Evolutionary conservation across 305 asterid genomes (phyloP).

Genomic region (Fraxinus angustifolia): DNA sequence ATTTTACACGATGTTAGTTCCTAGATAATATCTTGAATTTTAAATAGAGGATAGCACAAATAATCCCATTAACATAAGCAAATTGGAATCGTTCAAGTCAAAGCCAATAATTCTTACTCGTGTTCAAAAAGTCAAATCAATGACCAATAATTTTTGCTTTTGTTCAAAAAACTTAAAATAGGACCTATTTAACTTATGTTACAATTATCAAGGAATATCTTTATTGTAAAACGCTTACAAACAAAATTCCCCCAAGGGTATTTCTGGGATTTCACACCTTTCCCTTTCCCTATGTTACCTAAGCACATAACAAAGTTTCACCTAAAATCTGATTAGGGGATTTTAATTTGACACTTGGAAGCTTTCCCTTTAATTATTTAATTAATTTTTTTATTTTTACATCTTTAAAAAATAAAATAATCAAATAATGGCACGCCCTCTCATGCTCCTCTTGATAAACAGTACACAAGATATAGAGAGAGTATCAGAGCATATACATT

Average conservation of each 20-base stretch:
- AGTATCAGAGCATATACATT: constrained; percentile 19
- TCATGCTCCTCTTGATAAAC: constrained; percentile 22
- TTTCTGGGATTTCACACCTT: not conserved
- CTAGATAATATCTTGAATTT: not conserved
- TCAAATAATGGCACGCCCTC: constrained; percentile 21
- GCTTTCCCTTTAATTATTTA: constrained; percentile 34
- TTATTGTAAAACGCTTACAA: not conserved
- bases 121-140: no score
- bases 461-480: constrained; percentile 9
- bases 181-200: not conserved
- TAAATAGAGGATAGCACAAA: not conserved
- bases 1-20: not conserved
- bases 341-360: constrained; percentile 45
- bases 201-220: not conserved
- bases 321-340: constrained; percentile 48
- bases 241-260: constrained; percentile 18
- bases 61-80: not conserved
- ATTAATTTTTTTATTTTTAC: not conserved
- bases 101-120: not conserved
- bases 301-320: constrained; percentile 32
- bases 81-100: not conserved
- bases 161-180: not conserved
- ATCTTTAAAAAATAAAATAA: not conserved
- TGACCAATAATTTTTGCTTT: not conserved
- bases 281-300: not conserved